Percentiles rank a stretch among this genome's conserved stretches.
Conservation (phyloP, 2,329 filamentous ascomycete species). For the Apiospora arundinis region DNA sequence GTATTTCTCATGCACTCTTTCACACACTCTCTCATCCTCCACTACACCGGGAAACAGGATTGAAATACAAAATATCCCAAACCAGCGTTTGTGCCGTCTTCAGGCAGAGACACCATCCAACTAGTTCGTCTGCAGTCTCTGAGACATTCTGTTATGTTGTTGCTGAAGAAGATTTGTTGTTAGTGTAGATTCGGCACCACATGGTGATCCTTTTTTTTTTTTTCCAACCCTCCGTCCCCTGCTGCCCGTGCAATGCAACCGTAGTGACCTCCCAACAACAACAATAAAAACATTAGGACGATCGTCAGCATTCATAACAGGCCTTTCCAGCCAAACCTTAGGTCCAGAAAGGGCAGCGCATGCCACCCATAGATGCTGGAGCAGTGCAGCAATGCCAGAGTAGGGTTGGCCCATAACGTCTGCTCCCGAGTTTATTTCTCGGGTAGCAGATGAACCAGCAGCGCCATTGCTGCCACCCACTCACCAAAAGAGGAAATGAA, state of each 20-base stretch:
- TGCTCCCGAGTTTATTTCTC: slow-evolving; percentile 20
- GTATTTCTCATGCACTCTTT: neutral
- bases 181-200: slow-evolving; percentile 17
- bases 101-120: slow-evolving; percentile 21
- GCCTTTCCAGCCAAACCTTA: slow-evolving; percentile 1
- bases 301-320: neutral
- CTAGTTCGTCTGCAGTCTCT: neutral
- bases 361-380: neutral
- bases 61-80: neutral
- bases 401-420: slow-evolving; percentile 16
- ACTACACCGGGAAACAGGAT: neutral
- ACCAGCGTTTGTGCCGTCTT: slow-evolving; percentile 12
- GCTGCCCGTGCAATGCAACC: slow-evolving; percentile 14
- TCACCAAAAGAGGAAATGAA: slow-evolving; percentile 11
- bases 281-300: neutral
- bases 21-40: neutral
- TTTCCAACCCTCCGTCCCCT: no score
- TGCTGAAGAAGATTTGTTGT: slow-evolving; percentile 10
- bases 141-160: slow-evolving; percentile 2
- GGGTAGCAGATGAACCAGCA: slow-evolving; percentile 22
- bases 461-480: slow-evolving; percentile 11
- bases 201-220: slow-evolving; percentile 11
- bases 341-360: neutral
- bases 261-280: slow-evolving; percentile 15
- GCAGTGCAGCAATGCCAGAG: neutral